Percentiles rank a stretch among this genome's conserved stretches.
Evolutionary conservation across 164 flowering plant species (phyloP).

Genomic region (Paratinospora sagittata): DNA sequence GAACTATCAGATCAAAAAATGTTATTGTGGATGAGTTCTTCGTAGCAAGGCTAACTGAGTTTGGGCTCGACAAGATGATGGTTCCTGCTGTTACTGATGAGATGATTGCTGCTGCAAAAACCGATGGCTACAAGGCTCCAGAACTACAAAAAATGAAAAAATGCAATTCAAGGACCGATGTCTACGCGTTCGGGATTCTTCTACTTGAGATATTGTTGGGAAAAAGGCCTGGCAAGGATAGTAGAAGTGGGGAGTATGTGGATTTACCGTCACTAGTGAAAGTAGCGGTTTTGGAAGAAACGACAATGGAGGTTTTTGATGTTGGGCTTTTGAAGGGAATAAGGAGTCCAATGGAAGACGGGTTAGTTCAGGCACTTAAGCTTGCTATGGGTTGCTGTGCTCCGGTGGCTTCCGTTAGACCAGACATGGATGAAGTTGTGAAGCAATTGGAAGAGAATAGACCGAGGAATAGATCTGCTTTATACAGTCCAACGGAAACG

Average conservation of each 20-base stretch:
- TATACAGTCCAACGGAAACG: slow-evolving; percentile 95
- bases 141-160: slow-evolving; percentile 94
- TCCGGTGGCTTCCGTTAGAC: slow-evolving; percentile 86
- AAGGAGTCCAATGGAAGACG: slow-evolving; percentile 96
- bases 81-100: slow-evolving; percentile 81
- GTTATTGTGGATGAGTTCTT: slow-evolving; percentile 85
- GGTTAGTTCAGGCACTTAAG: slow-evolving; percentile 90
- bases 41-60: slow-evolving; percentile 75
- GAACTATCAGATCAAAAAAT: slow-evolving; percentile 77
- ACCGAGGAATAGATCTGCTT: slow-evolving; percentile 88
- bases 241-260: slow-evolving; percentile 48
- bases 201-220: slow-evolving; percentile 82
- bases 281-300: slow-evolving; percentile 91
- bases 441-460: slow-evolving; percentile 94
- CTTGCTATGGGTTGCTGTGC: slow-evolving; percentile 99
- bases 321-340: slow-evolving; percentile 78
- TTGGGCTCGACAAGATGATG: slow-evolving; percentile 86
- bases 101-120: slow-evolving; percentile 66
- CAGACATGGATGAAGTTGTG: slow-evolving; percentile 87
- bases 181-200: slow-evolving; percentile 87
- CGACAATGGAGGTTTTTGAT: slow-evolving; percentile 92
- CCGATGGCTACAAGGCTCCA: slow-evolving; percentile 93
- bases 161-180: slow-evolving; percentile 84
- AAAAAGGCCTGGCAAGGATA: slow-evolving; percentile 72
- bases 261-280: slow-evolving; percentile 90